Percentiles rank a stretch among this genome's conserved stretches.
phyloP scores from a whole-genome alignment of 495 filamentous ascomycete species.

The Achaetomiella virescens region DNA sequence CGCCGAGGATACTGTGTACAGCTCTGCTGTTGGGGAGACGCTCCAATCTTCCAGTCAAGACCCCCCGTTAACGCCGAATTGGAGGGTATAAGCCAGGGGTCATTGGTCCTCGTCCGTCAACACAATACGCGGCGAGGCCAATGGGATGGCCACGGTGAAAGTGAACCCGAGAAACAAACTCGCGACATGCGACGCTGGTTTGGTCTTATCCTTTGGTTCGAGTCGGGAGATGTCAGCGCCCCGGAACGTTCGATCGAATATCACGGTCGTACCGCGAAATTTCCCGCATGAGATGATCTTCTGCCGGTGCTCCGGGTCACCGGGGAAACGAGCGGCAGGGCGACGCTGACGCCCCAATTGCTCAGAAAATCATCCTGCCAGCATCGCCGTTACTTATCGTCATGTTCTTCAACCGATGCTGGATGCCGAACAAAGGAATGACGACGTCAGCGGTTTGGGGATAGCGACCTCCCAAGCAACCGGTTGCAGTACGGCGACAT shows the following conservation, averaged over 20 bases:
- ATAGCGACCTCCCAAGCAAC: background rate
- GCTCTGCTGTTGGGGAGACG: conserved; percentile 2
- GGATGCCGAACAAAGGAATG: background rate
- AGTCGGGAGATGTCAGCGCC: conserved; percentile 1
- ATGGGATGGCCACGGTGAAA: conserved; percentile 19
- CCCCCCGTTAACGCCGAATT: conserved; percentile 11
- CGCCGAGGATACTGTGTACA: conserved; percentile 9
- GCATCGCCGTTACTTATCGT: background rate
- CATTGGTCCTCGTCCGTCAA: conserved; percentile 18
- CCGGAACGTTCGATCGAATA: conserved; percentile 6
- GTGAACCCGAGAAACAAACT: conserved; percentile 15
- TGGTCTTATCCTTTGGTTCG: background rate
- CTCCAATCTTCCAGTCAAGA: conserved; percentile 6
- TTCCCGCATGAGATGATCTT: conserved; percentile 15
- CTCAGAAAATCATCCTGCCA: no score
- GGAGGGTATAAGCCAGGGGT: conserved; percentile 27
- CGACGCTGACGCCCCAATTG: background rate
- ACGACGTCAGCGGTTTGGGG: background rate
- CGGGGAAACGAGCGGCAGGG: conserved; percentile 4
- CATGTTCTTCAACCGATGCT: background rate
- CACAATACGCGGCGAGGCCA: conserved; percentile 14
- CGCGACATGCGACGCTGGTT: conserved; percentile 8
- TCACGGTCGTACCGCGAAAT: background rate
- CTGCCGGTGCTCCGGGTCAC: conserved; percentile 11
- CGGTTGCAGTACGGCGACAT: background rate